Evolutionary conservation across 2,329 filamentous ascomycete species (phyloP).

Genomic region (Pyrenophora graminea): DNA sequence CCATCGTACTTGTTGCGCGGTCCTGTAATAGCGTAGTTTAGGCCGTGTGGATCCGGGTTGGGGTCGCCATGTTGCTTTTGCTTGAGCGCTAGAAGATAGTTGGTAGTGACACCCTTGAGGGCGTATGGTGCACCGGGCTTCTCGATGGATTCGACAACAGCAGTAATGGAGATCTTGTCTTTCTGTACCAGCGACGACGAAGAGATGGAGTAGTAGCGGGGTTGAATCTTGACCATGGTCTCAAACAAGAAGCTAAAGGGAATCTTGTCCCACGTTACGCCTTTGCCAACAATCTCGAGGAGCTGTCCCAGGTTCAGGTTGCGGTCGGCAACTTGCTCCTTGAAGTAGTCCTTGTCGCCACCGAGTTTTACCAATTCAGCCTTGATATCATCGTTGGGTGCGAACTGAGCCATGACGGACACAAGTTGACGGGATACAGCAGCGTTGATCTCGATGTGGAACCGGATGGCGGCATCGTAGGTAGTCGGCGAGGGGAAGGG

Average conservation of each 20-base stretch:
- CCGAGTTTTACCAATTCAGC: slow-evolving; percentile 87
- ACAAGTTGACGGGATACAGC: slow-evolving; percentile 96
- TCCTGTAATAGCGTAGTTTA: slow-evolving; percentile 84
- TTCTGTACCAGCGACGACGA: slow-evolving; percentile 94
- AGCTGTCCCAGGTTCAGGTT: slow-evolving; percentile 90
- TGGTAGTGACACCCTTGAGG: slow-evolving; percentile 94
- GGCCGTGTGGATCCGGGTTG: slow-evolving; percentile 77
- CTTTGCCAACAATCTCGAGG: slow-evolving; percentile 71
- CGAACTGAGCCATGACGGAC: slow-evolving; percentile 82
- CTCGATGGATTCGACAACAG: slow-evolving; percentile 83
- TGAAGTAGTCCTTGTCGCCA: slow-evolving; percentile 93
- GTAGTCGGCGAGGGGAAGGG: slow-evolving; percentile 97
- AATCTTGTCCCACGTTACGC: slow-evolving; percentile 77
- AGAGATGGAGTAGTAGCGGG: slow-evolving; percentile 98
- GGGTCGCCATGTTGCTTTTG: slow-evolving; percentile 93
- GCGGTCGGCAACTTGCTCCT: slow-evolving; percentile 77
- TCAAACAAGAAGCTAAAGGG: slow-evolving; percentile 96
- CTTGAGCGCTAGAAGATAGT: slow-evolving; percentile 92
- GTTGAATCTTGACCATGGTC: slow-evolving; percentile 90
- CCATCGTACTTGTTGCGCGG: slow-evolving; percentile 97
- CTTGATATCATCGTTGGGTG: slow-evolving; percentile 82
- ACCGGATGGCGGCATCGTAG: slow-evolving; percentile 88
- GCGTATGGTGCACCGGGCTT: slow-evolving; percentile 76
- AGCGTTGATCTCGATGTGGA: slow-evolving; percentile 95
- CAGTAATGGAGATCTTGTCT: slow-evolving; percentile 92